Evolutionary conservation across 2,329 filamentous ascomycete genomes (phyloP).

Genomic region (Diaporthe aspalathi): DNA sequence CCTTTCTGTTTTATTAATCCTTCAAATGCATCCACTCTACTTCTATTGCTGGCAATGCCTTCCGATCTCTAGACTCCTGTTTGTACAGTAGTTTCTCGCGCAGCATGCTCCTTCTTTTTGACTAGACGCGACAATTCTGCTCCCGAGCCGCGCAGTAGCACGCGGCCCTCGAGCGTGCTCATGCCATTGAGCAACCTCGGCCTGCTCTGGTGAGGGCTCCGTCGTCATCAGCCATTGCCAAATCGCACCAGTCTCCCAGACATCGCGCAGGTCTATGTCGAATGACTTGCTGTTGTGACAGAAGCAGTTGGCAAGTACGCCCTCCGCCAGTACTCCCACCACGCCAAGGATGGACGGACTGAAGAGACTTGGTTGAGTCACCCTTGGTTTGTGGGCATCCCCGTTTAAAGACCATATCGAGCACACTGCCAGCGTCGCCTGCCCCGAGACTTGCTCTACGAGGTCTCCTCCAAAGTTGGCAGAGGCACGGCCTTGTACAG

Average conservation of each 20-base stretch:
- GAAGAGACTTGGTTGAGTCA: neutral
- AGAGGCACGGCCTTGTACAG: constrained; percentile 81
- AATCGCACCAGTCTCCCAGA: neutral
- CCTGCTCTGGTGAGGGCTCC: neutral
- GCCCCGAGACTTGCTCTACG: constrained; percentile 42
- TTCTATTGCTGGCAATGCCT: constrained; percentile 13
- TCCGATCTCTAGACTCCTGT: constrained; percentile 1
- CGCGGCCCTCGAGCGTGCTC: neutral
- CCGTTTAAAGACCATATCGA: neutral
- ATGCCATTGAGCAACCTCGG: neutral
- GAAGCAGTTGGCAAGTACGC: too few species aligned
- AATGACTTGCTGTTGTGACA: neutral
- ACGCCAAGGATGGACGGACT: neutral
- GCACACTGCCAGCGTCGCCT: neutral
- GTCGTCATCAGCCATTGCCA: neutral
- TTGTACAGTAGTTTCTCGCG: neutral
- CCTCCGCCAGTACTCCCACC: neutral
- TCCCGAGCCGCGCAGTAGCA: neutral
- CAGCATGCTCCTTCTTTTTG: neutral
- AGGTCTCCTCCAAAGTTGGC: constrained; percentile 64
- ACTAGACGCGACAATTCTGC: neutral
- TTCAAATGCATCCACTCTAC: constrained; percentile 19
- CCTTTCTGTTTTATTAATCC: constrained; percentile 2
- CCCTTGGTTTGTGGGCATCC: neutral
- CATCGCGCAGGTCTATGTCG: too few species aligned